phyloP scores from a whole-genome alignment of 2,329 filamentous ascomycete genomes.

The Aspergillus sp. region DNA sequence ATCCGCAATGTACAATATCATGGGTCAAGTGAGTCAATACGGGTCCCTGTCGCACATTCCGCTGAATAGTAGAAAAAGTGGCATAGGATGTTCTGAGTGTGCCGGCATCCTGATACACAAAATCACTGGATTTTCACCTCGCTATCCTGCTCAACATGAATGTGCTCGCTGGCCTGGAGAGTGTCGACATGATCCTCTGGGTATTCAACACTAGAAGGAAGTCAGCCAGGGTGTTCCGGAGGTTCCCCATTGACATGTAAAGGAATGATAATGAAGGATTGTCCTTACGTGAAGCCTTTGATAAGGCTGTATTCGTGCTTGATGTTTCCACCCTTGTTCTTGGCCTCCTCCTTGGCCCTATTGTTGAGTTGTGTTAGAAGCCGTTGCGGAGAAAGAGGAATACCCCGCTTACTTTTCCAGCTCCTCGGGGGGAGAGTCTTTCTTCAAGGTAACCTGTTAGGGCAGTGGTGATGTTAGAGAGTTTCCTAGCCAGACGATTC shows the following conservation, averaged over 20 bases:
- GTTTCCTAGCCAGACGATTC: not conserved
- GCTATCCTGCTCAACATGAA: slow-evolving; percentile 76
- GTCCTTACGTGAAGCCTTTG: slow-evolving; percentile 85
- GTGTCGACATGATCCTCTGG: slow-evolving; percentile 64
- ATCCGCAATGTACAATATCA: too few species aligned
- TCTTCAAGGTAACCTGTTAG: slow-evolving; percentile 74
- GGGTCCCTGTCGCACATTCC: too few species aligned
- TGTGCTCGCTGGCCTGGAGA: slow-evolving; percentile 66
- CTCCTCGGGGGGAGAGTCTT: slow-evolving; percentile 64
- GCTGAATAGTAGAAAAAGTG: too few species aligned
- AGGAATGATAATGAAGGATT: not conserved
- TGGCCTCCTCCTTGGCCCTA: slow-evolving; percentile 75
- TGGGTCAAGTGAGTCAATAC: too few species aligned
- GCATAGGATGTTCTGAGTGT: too few species aligned
- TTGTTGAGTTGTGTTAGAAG: slow-evolving; percentile 14
- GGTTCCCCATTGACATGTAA: not conserved
- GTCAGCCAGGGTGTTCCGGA: slow-evolving; percentile 4
- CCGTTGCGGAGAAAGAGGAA: not conserved
- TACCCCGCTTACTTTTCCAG: slow-evolving; percentile 59
- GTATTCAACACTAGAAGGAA: slow-evolving; percentile 64
- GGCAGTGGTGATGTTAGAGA: not conserved
- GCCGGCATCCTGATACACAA: too few species aligned
- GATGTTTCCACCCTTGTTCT: slow-evolving; percentile 78
- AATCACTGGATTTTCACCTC: slow-evolving; percentile 67
- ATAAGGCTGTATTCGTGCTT: slow-evolving; percentile 80